These are phyloP conservation scores for Lentinula lateritia DNA, from an alignment of 768 basidiomycete species.

Conservation along the genomic window DNA sequence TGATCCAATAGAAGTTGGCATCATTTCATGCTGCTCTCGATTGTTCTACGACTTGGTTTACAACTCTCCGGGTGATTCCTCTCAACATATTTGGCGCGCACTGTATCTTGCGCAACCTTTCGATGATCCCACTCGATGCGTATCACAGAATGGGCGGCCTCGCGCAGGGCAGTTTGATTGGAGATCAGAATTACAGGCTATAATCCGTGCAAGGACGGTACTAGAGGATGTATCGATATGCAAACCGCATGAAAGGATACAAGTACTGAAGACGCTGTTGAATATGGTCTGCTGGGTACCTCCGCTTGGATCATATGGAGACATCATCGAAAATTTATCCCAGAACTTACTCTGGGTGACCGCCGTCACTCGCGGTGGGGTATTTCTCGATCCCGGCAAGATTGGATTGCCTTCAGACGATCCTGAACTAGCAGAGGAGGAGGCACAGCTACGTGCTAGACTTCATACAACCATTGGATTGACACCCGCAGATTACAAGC, in stretches of 20 bases:
- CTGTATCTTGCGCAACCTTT: constrained; percentile 60
- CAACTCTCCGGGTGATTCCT: constrained; percentile 18
- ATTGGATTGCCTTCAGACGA: constrained; percentile 6
- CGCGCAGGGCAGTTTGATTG: constrained; percentile 37
- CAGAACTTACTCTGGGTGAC: constrained; percentile 49
- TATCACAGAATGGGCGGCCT: constrained; percentile 28
- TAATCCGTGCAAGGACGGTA: constrained; percentile 51
- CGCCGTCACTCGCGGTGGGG: constrained; percentile 32
- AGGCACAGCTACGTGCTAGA: constrained; percentile 40
- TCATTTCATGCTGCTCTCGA: constrained; percentile 45
- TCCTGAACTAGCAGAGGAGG: constrained; percentile 23
- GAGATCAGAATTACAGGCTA: constrained; percentile 46
- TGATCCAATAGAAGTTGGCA: constrained; percentile 57
- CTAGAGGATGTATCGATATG: constrained; percentile 27
- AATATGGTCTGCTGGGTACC: constrained; percentile 38
- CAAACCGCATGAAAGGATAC: constrained; percentile 36
- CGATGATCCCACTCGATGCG: constrained; percentile 57
- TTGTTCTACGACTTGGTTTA: constrained; percentile 41
- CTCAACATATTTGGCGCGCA: constrained; percentile 54
- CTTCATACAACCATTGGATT: constrained; percentile 57
- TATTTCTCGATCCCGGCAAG: constrained; percentile 35
- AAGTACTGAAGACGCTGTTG: constrained; percentile 44
- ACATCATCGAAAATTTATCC: constrained; percentile 28
- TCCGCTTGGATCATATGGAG: constrained; percentile 22
- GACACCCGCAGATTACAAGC: constrained; percentile 36